Conservation (phyloP, 140 eudicot genomes). For the Flaveria floridana region DNA sequence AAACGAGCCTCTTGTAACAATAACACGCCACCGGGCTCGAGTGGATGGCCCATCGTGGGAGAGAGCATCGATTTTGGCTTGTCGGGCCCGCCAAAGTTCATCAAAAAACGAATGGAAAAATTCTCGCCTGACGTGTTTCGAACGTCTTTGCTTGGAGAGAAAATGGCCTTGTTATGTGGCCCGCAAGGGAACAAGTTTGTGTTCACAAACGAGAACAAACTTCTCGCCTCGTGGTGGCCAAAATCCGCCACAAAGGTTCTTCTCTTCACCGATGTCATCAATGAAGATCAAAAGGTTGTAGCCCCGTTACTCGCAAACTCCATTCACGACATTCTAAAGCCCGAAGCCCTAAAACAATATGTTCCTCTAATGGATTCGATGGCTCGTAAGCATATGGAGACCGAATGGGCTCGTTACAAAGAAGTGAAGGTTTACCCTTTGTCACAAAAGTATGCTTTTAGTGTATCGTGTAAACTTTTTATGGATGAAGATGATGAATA, state of each 20-base stretch:
- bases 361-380: conserved; percentile 41
- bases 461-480: conserved; percentile 43
- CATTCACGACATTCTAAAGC: conserved; percentile 35
- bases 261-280: conserved; percentile 33
- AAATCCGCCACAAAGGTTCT: conserved; percentile 42
- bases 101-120: conserved; percentile 43
- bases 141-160: conserved; percentile 57
- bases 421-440: conserved; percentile 45
- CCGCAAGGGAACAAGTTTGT: conserved; percentile 54
- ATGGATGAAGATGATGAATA: conserved; percentile 41
- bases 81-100: conserved; percentile 43
- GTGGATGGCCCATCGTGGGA: conserved; percentile 61
- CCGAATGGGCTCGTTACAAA: conserved; percentile 34
- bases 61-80: conserved; percentile 42
- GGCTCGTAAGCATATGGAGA: conserved; percentile 41
- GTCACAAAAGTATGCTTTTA: conserved; percentile 42
- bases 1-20: conserved; percentile 4
- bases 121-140: conserved; percentile 38
- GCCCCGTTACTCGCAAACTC: conserved; percentile 34
- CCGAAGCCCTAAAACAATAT: conserved; percentile 43
- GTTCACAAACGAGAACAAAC: conserved; percentile 42
- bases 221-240: conserved; percentile 49
- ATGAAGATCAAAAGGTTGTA: conserved; percentile 30
- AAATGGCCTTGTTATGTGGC: conserved; percentile 60
- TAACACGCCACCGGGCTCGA: conserved; percentile 45